These are phyloP conservation scores for Populus deltoides DNA, from an alignment of 345 rosid species.

Conservation along the genomic window DNA sequence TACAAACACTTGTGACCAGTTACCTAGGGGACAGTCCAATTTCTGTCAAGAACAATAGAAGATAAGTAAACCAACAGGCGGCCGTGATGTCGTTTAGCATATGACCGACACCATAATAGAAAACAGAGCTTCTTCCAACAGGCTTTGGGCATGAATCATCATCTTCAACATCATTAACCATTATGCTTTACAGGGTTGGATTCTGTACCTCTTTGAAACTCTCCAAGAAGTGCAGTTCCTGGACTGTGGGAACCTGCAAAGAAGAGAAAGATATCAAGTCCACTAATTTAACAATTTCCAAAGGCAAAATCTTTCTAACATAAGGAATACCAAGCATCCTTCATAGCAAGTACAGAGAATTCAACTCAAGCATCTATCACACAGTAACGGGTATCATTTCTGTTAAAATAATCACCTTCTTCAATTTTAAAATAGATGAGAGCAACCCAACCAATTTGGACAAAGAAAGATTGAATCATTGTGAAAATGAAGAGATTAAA, in stretches of 20 bases:
- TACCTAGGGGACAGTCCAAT: slow-evolving; percentile 87
- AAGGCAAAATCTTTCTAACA: background rate
- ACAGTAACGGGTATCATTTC: too few species aligned
- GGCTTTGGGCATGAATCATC: slow-evolving; percentile 48
- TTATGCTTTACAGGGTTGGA: slow-evolving; percentile 8
- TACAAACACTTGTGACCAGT: background rate
- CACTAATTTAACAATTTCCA: background rate
- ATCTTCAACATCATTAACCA: slow-evolving; percentile 39
- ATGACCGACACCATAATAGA: slow-evolving; percentile 85
- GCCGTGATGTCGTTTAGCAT: slow-evolving; percentile 97
- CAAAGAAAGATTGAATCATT: too few species aligned
- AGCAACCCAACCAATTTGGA: too few species aligned
- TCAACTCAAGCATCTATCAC: background rate
- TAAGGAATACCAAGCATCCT: background rate
- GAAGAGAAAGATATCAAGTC: background rate
- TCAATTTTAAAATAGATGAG: too few species aligned
- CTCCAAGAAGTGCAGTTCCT: background rate
- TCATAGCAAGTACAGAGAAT: background rate
- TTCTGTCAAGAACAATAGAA: slow-evolving; percentile 75
- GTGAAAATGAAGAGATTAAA: too few species aligned
- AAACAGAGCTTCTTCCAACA: slow-evolving; percentile 67
- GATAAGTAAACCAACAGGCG: slow-evolving; percentile 97
- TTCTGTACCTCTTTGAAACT: background rate
- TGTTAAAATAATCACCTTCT: too few species aligned
- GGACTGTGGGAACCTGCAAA: slow-evolving; percentile 1